Base-by-base conservation (phyloP, 192 early-diverging fungal species). In the Rhizophagus clarus region DNA sequence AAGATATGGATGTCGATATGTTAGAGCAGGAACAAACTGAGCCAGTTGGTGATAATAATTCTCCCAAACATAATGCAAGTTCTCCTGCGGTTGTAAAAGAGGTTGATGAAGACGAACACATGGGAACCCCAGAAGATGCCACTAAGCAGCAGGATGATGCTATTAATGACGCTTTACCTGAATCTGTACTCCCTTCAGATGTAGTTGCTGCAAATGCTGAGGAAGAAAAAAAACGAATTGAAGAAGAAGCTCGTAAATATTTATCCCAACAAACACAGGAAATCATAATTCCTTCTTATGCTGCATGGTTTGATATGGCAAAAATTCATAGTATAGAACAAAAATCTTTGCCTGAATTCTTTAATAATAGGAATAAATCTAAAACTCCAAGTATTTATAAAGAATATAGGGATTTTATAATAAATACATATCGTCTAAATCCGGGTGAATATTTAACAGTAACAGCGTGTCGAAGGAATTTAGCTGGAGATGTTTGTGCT, bases 391-490 rank as follows among this genome's bases (percentile, higher is more conserved):
- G 89, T 1, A 89, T 98, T 47, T 99, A 98, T 86, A 92, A 93
- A 83, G 97, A 98, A 81, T 96, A 96, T 82, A 93, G 98, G 62
- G 95, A 98, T 84, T 99, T 99, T 80, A 99, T 99, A 96, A 88
- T 99, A 87, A 96, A 97, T 84, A 95, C 94, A 15, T 98, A 98
- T 85, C 93, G 98, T 24, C 89, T 99, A 67, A 97, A 97, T 80
- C 97, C 98, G 5, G 84, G 88, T 17, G 97, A 99, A 83, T 99
- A 99, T 83, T 86, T 99, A 61, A 98, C 98, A 10, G 96, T 99
- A 11, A 99, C 98, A 5, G 98, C 98, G 2, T 98, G 97, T 86
- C 85, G 97, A 69, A 87, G 98, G 29, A 98, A 99, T 84, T 86
- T 99, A 80, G 96, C 97, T 0, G 98, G 98, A 29, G 98, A 99